Base-by-base conservation (phyloP, 208 protist genomes). In the Trypanosoma mega region DNA sequence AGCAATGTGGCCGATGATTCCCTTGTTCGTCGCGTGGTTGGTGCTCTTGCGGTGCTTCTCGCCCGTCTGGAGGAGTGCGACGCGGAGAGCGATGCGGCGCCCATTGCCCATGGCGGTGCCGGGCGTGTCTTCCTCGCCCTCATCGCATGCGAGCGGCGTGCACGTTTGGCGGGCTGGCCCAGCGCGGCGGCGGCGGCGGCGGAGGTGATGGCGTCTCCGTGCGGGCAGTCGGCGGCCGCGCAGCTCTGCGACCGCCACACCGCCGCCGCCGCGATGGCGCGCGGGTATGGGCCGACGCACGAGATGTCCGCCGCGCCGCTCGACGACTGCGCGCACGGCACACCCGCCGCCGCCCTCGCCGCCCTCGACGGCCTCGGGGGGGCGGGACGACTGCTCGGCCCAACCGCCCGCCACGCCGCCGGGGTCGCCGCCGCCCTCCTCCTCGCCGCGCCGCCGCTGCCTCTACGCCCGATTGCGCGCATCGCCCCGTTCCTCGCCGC, bases 361-460 rank as follows among this genome's bases (percentile, higher is more conserved):
- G 23, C 64, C 21, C 41, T 63, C 11, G 9, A 48, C n/a, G 21
- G 47, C 9, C 57, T 63, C 23, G 66, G 58, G 11, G 43, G 9
- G 45, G 34, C 45, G 18, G 33, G 27, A 51, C 7, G 30, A 2
- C 26, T 31, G 50, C 45, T 93, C 43, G 82, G 82, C 8, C 79
- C 80, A 11, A 76, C 73, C 23, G 58, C 90, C 48, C 76, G 82
- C 6, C 72, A 90, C 68, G 72, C 82, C 0, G 71, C 78, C 16
- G 86, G 86, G 21, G 87, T 79, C 47, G 67, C 88, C 5, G 68
- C 77, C 21, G 78, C 69, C 46, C 56, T 90, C 1, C 57, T 83
- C 12, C 41, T 82, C 6, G 56, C 66, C 49, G 76, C 69, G 4
- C 57, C 46, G 20, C 20, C 27, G 36, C 56, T 34, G 24, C 48